These are phyloP conservation scores for Ambrosiella cleistominuta DNA, from an alignment of 2,329 filamentous ascomycete species.

Conservation along the genomic window DNA sequence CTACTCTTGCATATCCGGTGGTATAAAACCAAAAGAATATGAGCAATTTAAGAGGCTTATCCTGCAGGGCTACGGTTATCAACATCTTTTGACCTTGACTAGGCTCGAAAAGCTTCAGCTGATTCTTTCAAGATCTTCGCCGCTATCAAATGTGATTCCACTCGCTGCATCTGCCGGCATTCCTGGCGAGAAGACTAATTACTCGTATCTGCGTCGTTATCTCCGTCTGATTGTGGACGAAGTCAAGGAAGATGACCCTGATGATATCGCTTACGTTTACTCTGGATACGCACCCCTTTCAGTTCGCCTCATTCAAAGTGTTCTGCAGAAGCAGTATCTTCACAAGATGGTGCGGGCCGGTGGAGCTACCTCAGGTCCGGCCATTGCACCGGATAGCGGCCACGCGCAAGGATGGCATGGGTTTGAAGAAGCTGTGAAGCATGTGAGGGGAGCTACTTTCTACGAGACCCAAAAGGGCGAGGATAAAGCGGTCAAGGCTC, in stretches of 20 bases:
- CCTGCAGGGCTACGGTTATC: constrained; percentile 83
- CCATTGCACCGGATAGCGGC: constrained; percentile 28
- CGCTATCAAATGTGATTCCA: constrained; percentile 65
- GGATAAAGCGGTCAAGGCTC: constrained; percentile 77
- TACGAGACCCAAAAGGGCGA: constrained; percentile 84
- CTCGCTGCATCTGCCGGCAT: constrained; percentile 41
- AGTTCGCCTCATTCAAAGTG: constrained; percentile 76
- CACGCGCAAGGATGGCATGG: constrained; percentile 66
- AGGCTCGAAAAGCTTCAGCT: constrained; percentile 80
- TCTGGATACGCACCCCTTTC: constrained; percentile 91
- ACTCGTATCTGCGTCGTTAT: constrained; percentile 69
- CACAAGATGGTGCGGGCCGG: constrained; percentile 50
- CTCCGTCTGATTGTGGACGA: constrained; percentile 87
- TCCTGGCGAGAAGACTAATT: constrained; percentile 66
- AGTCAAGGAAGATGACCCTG: constrained; percentile 84
- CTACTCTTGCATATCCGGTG: constrained; percentile 78
- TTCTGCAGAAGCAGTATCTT: constrained; percentile 79
- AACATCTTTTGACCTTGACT: constrained; percentile 79
- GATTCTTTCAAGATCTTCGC: constrained; percentile 59
- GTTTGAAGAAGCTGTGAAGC: constrained; percentile 82
- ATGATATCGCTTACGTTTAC: constrained; percentile 95
- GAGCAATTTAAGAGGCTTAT: constrained; percentile 79
- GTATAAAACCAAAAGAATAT: constrained; percentile 72
- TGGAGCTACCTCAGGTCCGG: constrained; percentile 19
- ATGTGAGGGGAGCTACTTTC: constrained; percentile 74